Base-by-base conservation (phyloP, 1,284 basidiomycete species). In the Austroboletus novae-zelandiae region DNA sequence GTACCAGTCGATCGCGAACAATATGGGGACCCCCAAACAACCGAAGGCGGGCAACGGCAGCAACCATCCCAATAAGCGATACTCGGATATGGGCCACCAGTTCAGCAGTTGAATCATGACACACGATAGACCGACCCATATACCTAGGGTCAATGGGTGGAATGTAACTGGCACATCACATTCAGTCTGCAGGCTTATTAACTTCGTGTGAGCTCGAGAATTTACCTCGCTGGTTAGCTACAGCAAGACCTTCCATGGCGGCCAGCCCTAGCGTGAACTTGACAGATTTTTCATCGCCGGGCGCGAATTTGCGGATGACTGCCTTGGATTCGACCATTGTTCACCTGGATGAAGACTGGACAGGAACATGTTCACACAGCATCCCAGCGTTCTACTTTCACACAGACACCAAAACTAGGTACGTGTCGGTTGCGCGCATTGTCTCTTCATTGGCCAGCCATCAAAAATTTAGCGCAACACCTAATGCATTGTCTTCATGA, bases 1-100 rank as follows among this genome's bases (percentile, higher is more conserved):
- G 30, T 25, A 89, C 88, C 88, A 91, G 63, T 92, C 90, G 42
- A 86, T 72, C 18, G 73, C 67, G 57, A 81, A 81, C 68, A 93
- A 75, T 14, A 89, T 60, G 0, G 86, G 85, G 17, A 90, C 76
- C 2, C 80, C 78, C 35, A 77, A 70, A 9, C 79, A 71, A 10
- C 80, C 86, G 57, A 90, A 81, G 5, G 82, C 81, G 17, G 89
- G 84, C 13, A 89, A 40, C 0, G 84, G 81, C 17, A 70, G 67
- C 10, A 91, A 62, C 63, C 79, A 86, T 29, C 79, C 76, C 41
- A 79, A 49, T 30, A 67, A 54, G 10, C 79, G 76, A 45, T 73
- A 61, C 14, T 66, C 57, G 17, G 62, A 57, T 41, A 65, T 70
- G 0, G 88, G 86, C 82, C 82, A 84, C 83, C 81, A 86, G n/a